Evolutionary conservation across 148 eudicot genomes (phyloP).

Genomic region (Hydrangea macrophylla): DNA sequence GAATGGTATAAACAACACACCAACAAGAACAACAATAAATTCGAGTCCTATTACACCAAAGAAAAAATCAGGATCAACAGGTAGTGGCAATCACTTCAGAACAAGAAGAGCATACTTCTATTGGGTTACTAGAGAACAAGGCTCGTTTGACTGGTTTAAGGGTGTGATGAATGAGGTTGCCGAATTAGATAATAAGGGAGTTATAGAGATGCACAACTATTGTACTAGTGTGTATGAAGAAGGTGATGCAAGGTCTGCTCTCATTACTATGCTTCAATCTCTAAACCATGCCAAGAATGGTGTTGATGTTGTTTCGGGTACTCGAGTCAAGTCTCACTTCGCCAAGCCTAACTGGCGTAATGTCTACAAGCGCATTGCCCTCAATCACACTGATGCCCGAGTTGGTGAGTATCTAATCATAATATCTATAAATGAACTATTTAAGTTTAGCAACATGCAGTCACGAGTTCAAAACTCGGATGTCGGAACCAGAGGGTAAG

Average conservation of each 20-base stretch:
- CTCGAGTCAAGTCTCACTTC: slow-evolving; percentile 45
- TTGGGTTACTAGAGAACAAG: slow-evolving; percentile 59
- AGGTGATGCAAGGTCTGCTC: slow-evolving; percentile 50
- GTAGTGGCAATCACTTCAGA: slow-evolving; percentile 21
- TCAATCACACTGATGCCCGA: slow-evolving; percentile 33
- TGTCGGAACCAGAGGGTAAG: too few species aligned
- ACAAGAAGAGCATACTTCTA: slow-evolving; percentile 51
- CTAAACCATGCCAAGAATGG: slow-evolving; percentile 54
- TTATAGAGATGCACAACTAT: slow-evolving; percentile 54
- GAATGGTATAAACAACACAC: slow-evolving; percentile 12
- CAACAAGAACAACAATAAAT: neutral
- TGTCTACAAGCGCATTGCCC: slow-evolving; percentile 47
- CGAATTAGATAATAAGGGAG: slow-evolving; percentile 37
- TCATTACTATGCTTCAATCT: slow-evolving; percentile 49
- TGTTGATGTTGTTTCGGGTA: slow-evolving; percentile 51
- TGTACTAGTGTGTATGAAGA: slow-evolving; percentile 58
- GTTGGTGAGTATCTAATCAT: slow-evolving; percentile 32
- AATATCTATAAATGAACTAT: neutral
- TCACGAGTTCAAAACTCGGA: too few species aligned
- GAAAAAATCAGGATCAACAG: slow-evolving; percentile 16
- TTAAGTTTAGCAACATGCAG: too few species aligned
- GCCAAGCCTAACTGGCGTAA: slow-evolving; percentile 56
- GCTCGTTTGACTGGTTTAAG: slow-evolving; percentile 59
- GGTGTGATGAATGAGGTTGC: slow-evolving; percentile 55
- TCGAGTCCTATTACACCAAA: neutral